These are phyloP conservation scores for Viridothelium virens DNA, from an alignment of 495 filamentous ascomycete species.

Conservation along the genomic window DNA sequence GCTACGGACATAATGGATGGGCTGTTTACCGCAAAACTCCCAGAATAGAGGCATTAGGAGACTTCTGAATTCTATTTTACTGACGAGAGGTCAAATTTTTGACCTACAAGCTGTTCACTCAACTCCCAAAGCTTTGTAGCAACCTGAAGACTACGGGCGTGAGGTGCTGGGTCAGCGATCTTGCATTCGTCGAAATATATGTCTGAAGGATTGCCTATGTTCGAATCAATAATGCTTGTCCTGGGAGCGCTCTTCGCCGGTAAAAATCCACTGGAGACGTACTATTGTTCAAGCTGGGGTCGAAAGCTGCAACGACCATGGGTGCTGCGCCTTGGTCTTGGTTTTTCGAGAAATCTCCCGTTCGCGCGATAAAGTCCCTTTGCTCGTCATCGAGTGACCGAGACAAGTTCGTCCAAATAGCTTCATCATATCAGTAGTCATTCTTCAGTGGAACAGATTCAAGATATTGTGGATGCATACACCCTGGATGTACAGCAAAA, in stretches of 20 bases:
- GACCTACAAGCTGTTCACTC: constrained; percentile 44
- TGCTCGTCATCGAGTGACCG: constrained; percentile 16
- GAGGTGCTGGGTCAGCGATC: constrained; percentile 23
- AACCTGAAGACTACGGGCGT: constrained; percentile 30
- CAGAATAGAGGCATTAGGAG: too few species aligned
- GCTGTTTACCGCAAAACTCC: too few species aligned
- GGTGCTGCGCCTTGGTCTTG: constrained; percentile 39
- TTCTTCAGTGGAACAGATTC: background rate
- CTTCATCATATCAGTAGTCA: constrained; percentile 20
- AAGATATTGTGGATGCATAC: background rate
- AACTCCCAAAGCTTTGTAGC: constrained; percentile 46
- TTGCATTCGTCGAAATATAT: constrained; percentile 39
- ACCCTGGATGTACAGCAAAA: constrained; percentile 35
- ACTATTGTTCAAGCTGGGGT: constrained; percentile 34
- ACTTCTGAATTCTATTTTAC: too few species aligned
- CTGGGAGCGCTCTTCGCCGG: background rate
- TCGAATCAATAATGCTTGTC: constrained; percentile 15
- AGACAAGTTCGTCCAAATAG: constrained; percentile 34
- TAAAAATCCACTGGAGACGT: constrained; percentile 18
- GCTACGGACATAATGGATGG: too few species aligned
- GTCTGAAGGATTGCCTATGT: background rate
- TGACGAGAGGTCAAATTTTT: constrained; percentile 18
- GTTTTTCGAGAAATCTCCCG: constrained; percentile 25
- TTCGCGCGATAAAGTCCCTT: constrained; percentile 17
- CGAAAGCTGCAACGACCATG: constrained; percentile 41